Base-by-base conservation (phyloP, 2,329 filamentous ascomycete species). In the Stagonosporopsis cucurbitacearum region DNA sequence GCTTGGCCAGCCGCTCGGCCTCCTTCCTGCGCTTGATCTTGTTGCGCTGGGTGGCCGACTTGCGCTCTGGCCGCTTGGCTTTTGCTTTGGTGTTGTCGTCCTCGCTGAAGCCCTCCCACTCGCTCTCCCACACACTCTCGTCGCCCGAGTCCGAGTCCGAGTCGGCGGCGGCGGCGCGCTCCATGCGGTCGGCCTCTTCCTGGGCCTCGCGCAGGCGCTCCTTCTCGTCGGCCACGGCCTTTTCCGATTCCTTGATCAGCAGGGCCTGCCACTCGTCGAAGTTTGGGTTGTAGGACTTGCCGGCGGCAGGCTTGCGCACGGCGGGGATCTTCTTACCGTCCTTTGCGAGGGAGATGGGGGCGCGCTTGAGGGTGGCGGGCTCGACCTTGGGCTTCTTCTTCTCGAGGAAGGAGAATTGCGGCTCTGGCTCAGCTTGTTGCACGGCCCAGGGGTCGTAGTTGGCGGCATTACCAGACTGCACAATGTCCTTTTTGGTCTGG, bases 61-160 rank as follows among this genome's bases (percentile, higher is more conserved):
- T 98, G 68, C 94, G 84, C 76, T 91, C 85, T 2, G 91, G 89
- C 57, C 88, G 83, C 79, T 96, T 96, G 58, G 85, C 84, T 68
- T 85, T 87, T 49, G 87, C 77, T 59, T 91, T 88, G n/a, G n/a
- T n/a, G 15, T 73, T 72, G 22, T 78, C 77, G 13, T 68, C 68
- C 23, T 75, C 78, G 57, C 78, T 81, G 57, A 81, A 79, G 9
- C 84, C 85, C 52, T 91, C 84, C 72, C 84, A 84, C 64, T 87
- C 92, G 72, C 91, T 96, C 78, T 96, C 94, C 92, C 92, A 97
- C 13, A 91, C 92, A 42, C 90, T 95, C 71, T 96, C 93, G 67
- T 96, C 92, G 66, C 95, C 92, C 86, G 85, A 59, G 68, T 91
- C 87, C 0, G 87, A 88, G 2, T 89, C 88, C 64, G 90, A 90